phyloP scores from a whole-genome alignment of 1,139 yeast species.

The Wickerhamomyces sp. region DNA sequence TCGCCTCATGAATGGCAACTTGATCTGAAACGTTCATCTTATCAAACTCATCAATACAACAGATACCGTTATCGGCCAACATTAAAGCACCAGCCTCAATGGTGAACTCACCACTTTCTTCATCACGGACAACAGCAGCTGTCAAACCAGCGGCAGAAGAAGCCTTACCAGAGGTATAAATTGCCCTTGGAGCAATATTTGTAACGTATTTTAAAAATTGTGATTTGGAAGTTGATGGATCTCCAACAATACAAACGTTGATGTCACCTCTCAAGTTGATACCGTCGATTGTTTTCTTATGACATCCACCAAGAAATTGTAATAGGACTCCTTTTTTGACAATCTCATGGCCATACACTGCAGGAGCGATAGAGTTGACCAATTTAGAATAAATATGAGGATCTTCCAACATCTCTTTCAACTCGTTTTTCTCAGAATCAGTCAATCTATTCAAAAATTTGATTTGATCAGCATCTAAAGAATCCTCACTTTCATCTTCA shows the following conservation, averaged over 20 bases:
- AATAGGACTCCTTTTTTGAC: slow-evolving; percentile 87
- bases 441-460: slow-evolving; percentile 74
- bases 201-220: slow-evolving; percentile 94
- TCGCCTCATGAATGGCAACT: slow-evolving; percentile 98
- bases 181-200: slow-evolving; percentile 88
- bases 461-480: slow-evolving; percentile 64
- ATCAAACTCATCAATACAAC: slow-evolving; percentile 98
- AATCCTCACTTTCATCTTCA: slow-evolving; percentile 35
- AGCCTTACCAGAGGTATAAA: slow-evolving; percentile 97
- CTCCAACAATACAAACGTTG: slow-evolving; percentile 95
- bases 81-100: slow-evolving; percentile 98
- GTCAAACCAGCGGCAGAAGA: slow-evolving; percentile 98
- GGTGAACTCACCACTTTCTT: slow-evolving; percentile 95
- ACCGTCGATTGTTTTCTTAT: slow-evolving; percentile 90
- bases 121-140: slow-evolving; percentile 96
- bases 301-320: slow-evolving; percentile 94
- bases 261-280: slow-evolving; percentile 96
- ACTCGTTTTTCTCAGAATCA: slow-evolving; percentile 76
- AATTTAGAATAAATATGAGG: slow-evolving; percentile 80
- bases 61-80: slow-evolving; percentile 98
- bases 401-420: slow-evolving; percentile 88
- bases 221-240: slow-evolving; percentile 96
- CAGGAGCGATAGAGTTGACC: slow-evolving; percentile 90
- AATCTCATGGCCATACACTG: slow-evolving; percentile 94
- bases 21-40: slow-evolving; percentile 96